phyloP scores from a whole-genome alignment of 1,284 basidiomycete species.

The Ceratobasidium sp. region DNA sequence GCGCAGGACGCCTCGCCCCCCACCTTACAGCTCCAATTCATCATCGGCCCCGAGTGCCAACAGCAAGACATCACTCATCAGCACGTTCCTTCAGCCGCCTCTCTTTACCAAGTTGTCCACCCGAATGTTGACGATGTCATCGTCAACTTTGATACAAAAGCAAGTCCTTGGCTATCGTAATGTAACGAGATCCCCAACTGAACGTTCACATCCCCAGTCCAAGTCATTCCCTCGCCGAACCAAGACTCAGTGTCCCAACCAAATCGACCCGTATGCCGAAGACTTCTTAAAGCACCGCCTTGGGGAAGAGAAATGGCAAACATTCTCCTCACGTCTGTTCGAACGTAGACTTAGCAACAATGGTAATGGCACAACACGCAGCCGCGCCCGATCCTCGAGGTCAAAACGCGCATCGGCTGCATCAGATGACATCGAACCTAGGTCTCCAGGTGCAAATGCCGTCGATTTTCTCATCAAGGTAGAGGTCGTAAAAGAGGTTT shows the following conservation, averaged over 20 bases:
- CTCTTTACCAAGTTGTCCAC: conserved; percentile 39
- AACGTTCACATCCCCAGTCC: conserved; percentile 16
- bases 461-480: conserved; percentile 63
- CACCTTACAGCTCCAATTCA: conserved; percentile 24
- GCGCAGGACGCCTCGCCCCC: conserved; percentile 20
- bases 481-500: conserved; percentile 59
- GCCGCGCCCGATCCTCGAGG: conserved; percentile 49
- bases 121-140: conserved; percentile 39
- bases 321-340: conserved; percentile 58
- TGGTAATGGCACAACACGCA: conserved; percentile 49
- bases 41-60: conserved; percentile 35
- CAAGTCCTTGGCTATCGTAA: background rate
- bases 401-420: conserved; percentile 20
- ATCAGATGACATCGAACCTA: conserved; percentile 41
- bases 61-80: background rate
- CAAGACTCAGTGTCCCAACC: conserved; percentile 44
- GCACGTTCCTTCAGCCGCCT: conserved; percentile 37
- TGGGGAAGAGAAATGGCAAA: conserved; percentile 56
- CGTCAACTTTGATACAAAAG: conserved; percentile 39
- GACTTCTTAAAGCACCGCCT: conserved; percentile 57
- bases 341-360: conserved; percentile 53
- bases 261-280: conserved; percentile 55
- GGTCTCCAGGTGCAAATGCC: conserved; percentile 53
- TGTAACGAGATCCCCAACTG: conserved; percentile 10
- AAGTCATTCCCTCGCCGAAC: conserved; percentile 41